phyloP scores from a whole-genome alignment of 2,329 filamentous ascomycete species.

The Sporothrix brunneoviolacea region DNA sequence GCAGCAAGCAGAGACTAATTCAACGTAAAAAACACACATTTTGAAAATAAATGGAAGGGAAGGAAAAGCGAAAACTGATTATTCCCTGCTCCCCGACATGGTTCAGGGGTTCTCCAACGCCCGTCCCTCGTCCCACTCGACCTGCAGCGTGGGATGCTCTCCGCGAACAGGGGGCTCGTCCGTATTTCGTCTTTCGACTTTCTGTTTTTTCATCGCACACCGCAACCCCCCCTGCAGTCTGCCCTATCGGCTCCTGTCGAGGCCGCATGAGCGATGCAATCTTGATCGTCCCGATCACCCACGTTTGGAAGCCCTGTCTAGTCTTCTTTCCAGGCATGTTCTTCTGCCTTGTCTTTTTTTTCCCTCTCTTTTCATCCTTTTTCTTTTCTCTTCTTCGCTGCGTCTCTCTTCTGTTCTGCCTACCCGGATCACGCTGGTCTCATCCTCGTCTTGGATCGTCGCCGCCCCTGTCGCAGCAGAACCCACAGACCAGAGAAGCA shows the following conservation, averaged over 20 bases:
- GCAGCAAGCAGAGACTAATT: too few relatives aligned
- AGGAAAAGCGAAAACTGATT: too few relatives aligned
- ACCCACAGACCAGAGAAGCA: too few relatives aligned
- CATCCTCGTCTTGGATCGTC: not conserved
- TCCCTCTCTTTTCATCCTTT: not conserved
- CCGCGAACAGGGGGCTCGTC: not conserved
- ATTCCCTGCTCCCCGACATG: too few relatives aligned
- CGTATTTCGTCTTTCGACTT: not conserved
- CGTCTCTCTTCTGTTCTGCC: too few relatives aligned
- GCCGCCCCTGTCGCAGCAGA: not conserved
- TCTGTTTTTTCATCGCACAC: not conserved
- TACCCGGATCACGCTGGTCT: not conserved
- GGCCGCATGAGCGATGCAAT: constrained; percentile 4
- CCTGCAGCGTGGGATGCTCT: not conserved
- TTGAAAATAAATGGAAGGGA: not conserved
- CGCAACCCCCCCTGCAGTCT: too few relatives aligned
- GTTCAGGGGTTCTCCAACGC: too few relatives aligned
- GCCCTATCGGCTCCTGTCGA: not conserved
- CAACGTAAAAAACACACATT: too few relatives aligned
- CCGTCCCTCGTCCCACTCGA: too few relatives aligned
- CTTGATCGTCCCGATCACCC: constrained; percentile 7
- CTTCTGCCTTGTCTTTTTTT: not conserved
- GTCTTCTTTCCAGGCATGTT: not conserved
- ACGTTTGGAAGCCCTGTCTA: not conserved
- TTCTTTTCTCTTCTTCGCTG: too few relatives aligned